A percentile compares a stretch with the other conserved stretches of the same genome.
Conservation (phyloP, 2,329 filamentous ascomycete species). For the Penicillium expansum region DNA sequence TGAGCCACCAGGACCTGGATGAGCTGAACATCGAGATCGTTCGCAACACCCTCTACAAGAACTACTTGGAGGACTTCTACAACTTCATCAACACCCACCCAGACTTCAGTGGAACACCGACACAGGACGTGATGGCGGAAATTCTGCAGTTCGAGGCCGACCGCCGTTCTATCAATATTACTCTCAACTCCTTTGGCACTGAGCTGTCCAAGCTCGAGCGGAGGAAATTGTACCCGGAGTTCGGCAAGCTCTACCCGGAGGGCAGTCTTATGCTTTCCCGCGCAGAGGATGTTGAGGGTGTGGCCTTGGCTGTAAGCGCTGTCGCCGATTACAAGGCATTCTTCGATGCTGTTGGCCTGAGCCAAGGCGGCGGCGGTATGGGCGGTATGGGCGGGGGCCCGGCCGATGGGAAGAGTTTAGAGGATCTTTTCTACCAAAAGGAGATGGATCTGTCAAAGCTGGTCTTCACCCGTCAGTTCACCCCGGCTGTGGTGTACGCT, state of each 20-base stretch:
- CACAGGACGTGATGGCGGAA: conserved; percentile 91
- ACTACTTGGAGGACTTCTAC: conserved; percentile 97
- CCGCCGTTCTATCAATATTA: conserved; percentile 96
- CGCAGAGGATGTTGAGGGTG: conserved; percentile 91
- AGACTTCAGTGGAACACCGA: conserved; percentile 83
- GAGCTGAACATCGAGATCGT: conserved; percentile 99
- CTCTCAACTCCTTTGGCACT: conserved; percentile 96
- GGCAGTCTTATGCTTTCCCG: conserved; percentile 91
- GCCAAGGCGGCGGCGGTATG: conserved; percentile 68
- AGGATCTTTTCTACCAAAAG: conserved; percentile 98
- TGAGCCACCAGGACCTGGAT: conserved; percentile 94
- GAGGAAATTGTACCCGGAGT: conserved; percentile 91
- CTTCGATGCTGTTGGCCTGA: conserved; percentile 86
- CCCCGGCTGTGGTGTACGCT: conserved; percentile 88
- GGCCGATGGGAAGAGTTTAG: conserved; percentile 77
- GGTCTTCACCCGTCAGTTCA: conserved; percentile 95
- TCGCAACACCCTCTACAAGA: conserved; percentile 97
- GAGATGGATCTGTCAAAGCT: conserved; percentile 98
- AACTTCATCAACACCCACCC: conserved; percentile 87
- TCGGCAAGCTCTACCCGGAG: conserved; percentile 89
- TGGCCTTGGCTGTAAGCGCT: conserved; percentile 88
- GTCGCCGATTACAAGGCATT: conserved; percentile 92
- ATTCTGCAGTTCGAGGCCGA: conserved; percentile 97
- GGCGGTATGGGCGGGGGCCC: conserved; percentile 75
- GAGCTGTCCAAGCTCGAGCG: conserved; percentile 90